A percentile compares a stretch with the other conserved stretches of the same genome.
Conservation (phyloP, 805 yeast species). For the Lachancea sp. region DNA sequence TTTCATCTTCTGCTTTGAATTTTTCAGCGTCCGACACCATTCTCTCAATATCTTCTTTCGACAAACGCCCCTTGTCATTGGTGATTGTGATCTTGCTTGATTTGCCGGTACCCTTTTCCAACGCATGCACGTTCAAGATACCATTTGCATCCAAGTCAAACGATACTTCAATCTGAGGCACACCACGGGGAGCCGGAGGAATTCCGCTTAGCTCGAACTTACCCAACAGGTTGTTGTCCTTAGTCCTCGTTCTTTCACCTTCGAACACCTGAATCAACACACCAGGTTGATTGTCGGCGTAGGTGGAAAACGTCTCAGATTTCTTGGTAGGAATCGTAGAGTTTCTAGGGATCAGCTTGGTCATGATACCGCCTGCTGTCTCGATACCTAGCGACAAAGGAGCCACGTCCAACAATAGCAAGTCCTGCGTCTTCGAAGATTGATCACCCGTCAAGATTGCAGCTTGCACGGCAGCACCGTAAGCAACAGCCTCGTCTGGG, state of each 20-base stretch:
- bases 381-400: constrained; percentile 97
- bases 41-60: constrained; percentile 95
- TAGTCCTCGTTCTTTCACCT: constrained; percentile 97
- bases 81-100: constrained; percentile 95
- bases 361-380: constrained; percentile 99
- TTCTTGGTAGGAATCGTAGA: constrained; percentile 96
- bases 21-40: constrained; percentile 98
- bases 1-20: constrained; percentile 93
- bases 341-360: constrained; percentile 94
- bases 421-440: constrained; percentile 92
- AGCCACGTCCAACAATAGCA: constrained; percentile 91
- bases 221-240: constrained; percentile 94
- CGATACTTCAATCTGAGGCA: constrained; percentile 95
- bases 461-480: constrained; percentile 99
- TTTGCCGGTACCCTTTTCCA: constrained; percentile 98
- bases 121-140: constrained; percentile 90
- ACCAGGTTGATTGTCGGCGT: constrained; percentile 98
- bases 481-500: constrained; percentile 99
- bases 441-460: constrained; percentile 95
- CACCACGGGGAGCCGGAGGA: constrained; percentile 99
- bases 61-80: constrained; percentile 97
- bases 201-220: constrained; percentile 94
- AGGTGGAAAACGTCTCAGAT: constrained; percentile 93
- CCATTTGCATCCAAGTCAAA: constrained; percentile 97
- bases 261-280: constrained; percentile 94